Base-by-base conservation (phyloP, 169 alveolate genomes). In the Plasmodium cynomolgi region DNA sequence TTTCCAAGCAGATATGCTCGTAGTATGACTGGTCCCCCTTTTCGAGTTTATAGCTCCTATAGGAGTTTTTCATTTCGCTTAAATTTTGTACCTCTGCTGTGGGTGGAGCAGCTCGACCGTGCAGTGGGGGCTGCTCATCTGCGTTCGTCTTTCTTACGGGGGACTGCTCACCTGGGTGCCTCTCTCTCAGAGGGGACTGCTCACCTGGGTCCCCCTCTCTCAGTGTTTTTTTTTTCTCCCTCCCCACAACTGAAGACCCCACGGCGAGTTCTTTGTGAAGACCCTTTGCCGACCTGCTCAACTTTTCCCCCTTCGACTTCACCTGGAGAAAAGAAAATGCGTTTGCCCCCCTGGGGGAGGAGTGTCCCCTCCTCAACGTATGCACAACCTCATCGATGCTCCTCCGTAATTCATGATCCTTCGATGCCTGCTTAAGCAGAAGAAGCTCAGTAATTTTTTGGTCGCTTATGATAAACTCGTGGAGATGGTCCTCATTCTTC, bases 401-500 rank as follows among this genome's bases (percentile, higher is more conserved):
- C 13, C 73, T 74, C 31, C 79, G 47, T n/a, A 96, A 83, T 3
- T 47, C 68, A 33, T 84, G 94, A 74, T 96, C 96, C 23, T 39
- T 83, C 1, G 95, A 74, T 39, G 88, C 75, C 84, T 92, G 95
- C 74, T 95, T 91, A 58, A 96, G 83, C 5, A 92, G 31, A 29
- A 83, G 39, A 17, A 96, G 92, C 84, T 81, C 97, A n/a, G 83
- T 95, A n/a, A 96, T 93, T 77, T 95, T 96, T 50, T 79, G 41
- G 54, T 96, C 95, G 77, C 93, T 90, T 5, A 96, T 31, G 33
- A 91, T 80, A 71, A 93, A 75, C 11, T 94, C 31, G 15, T 80
- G 33, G n/a, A 81, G 71, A 75, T 13, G 62, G 62, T 92, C 80
- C 17, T 33, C 47, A 39, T 50, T 84, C 13, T 34, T 74, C 47